Evolutionary conservation across 371 early-diverging fungal species (phyloP), one percentile per base, ranked within the genome.

Genomic region (Dentiscutata heterogama): DNA sequence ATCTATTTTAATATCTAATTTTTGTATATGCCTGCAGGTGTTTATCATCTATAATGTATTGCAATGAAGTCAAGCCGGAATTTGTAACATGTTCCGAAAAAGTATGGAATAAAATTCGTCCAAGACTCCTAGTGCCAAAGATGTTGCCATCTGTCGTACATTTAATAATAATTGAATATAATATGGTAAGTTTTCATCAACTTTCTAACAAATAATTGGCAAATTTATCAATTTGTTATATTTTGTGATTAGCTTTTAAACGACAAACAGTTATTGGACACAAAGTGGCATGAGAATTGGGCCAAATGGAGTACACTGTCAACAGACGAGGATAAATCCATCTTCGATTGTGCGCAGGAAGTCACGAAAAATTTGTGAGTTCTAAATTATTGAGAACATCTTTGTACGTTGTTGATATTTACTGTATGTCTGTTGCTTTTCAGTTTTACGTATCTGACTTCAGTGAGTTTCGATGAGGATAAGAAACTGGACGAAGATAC

Each of bases 351-450:
- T 35, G 35, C n/a, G 8, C 60, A 58, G 60, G 31, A 56, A 35
- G 39, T 75, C 58, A 58, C 42, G 60, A 75, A 58, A 75, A 75
- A 75, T 60, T 75, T 75, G 76, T 75, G 58, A 75, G 39, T 60
- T 75, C 58, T 60, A 75, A 74, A 74, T 56, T 74, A 35, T 27
- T 29, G 27, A 56, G 35, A 56, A 35, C 35, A 35, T 35, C 35
- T 35, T 35, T 35, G 35, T 35, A 35, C 35, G 35, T 35, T 35
- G 35, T 35, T 35, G 35, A 35, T 35, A 35, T 35, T 35, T 35
- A 56, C 18, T 68, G 3, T 11, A 58, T 75, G 60, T 75, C 35
- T 35, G 35, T 35, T 35, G 35, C 35, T 35, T 35, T 35, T 35
- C 35, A 35, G 35, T 35, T 35, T 35, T 35, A 39, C 42, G 25